Percentiles rank a stretch among this genome's conserved stretches.
Conservation (phyloP, 805 yeast genomes). For the Teunomyces cretensis region DNA sequence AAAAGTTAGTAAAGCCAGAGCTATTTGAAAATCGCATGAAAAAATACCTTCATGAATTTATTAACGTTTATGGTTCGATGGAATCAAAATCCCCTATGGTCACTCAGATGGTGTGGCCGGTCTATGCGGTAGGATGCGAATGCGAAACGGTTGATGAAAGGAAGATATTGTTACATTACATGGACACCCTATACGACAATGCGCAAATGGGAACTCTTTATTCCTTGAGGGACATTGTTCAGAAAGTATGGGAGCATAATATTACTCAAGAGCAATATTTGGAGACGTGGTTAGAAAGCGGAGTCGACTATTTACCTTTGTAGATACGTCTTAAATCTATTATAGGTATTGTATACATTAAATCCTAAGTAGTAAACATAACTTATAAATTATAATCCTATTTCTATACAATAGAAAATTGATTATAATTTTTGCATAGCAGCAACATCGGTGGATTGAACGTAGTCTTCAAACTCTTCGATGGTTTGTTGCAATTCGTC, state of each 20-base stretch:
- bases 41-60: conserved; percentile 45
- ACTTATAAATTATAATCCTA: conserved; percentile 6
- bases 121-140: conserved; percentile 50
- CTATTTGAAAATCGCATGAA: conserved; percentile 25
- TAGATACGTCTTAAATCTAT: conserved; percentile 10
- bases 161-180: conserved; percentile 24
- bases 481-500: conserved; percentile 78
- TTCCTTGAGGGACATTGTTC: conserved; percentile 42
- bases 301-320: conserved; percentile 50
- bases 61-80: conserved; percentile 46
- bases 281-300: conserved; percentile 48
- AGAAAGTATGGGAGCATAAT: conserved; percentile 48
- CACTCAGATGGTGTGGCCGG: conserved; percentile 67
- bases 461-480: conserved; percentile 97
- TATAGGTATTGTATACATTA: conserved; percentile 7
- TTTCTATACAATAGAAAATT: conserved; percentile 24
- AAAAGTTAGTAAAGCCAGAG: conserved; percentile 27
- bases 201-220: conserved; percentile 56
- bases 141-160: conserved; percentile 36
- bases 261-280: conserved; percentile 44
- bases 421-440: conserved; percentile 95
- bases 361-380: conserved; percentile 6
- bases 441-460: conserved; percentile 97
- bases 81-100: conserved; percentile 46
- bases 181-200: conserved; percentile 44